These are phyloP conservation scores for Teunomyces lycoperdinae DNA, from an alignment of 805 yeast genomes.

Conservation along the genomic window DNA sequence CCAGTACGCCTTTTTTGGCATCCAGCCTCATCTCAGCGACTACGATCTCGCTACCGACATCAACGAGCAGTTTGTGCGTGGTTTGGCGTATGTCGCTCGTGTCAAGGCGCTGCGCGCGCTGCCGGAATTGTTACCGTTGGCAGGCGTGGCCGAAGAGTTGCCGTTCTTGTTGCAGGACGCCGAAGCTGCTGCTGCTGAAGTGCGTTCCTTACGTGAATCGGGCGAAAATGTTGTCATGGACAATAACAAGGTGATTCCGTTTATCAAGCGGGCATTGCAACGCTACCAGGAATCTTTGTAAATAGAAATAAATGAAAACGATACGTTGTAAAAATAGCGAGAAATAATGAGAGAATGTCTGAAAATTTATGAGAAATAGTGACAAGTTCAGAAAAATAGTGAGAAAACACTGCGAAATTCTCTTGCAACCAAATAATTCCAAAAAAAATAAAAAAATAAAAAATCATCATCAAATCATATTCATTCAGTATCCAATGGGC, in stretches of 20 bases:
- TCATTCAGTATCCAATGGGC: constrained; percentile 16
- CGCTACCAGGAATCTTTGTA: constrained; percentile 7
- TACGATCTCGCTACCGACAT: constrained; percentile 56
- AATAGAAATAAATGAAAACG: background rate
- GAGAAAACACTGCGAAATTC: background rate
- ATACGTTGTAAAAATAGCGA: background rate
- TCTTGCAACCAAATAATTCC: background rate
- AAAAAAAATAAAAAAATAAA: background rate
- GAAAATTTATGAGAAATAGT: no score
- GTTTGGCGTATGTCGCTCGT: constrained; percentile 66
- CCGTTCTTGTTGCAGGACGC: constrained; percentile 36
- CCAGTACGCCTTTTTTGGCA: constrained; percentile 83
- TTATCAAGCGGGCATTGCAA: constrained; percentile 31
- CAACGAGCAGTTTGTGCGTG: constrained; percentile 50
- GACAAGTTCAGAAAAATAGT: no score
- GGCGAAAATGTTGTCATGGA: constrained; percentile 26
- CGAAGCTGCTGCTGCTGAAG: constrained; percentile 43
- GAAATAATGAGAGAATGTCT: no score
- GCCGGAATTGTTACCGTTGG: constrained; percentile 32
- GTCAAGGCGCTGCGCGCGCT: constrained; percentile 51
- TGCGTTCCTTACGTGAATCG: constrained; percentile 47
- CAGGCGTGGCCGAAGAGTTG: constrained; percentile 39
- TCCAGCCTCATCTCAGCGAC: constrained; percentile 61
- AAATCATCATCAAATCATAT: background rate
- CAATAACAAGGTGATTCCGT: constrained; percentile 40